Conservation (phyloP, 306 rosid genomes). For the Vachellia collinsii region DNA sequence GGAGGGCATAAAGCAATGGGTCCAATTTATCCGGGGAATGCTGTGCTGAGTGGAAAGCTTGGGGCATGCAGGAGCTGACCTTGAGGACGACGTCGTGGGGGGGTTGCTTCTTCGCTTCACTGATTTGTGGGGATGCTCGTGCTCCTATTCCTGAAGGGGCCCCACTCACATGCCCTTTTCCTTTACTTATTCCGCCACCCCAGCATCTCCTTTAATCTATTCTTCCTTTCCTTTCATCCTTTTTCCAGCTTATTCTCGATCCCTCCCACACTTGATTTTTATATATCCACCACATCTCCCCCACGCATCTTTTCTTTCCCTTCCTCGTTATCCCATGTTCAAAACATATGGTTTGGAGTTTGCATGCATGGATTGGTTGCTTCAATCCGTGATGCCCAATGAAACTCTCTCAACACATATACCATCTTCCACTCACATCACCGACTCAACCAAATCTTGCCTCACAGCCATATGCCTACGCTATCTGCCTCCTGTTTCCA, state of each 20-base stretch:
- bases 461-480: too few relatives aligned
- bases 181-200: conserved; percentile 38
- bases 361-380: too few relatives aligned
- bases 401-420: too few relatives aligned
- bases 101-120: too few relatives aligned
- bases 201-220: background rate
- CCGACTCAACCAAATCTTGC: too few relatives aligned
- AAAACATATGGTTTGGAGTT: too few relatives aligned
- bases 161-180: conserved; percentile 42
- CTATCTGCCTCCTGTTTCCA: too few relatives aligned
- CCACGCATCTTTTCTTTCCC: too few relatives aligned
- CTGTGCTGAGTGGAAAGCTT: too few relatives aligned
- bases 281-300: background rate
- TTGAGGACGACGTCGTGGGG: background rate
- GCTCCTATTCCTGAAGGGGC: conserved; percentile 33
- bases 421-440: too few relatives aligned
- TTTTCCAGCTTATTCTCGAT: background rate
- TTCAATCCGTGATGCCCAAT: too few relatives aligned
- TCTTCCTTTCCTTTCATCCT: background rate
- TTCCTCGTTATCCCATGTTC: too few relatives aligned
- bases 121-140: conserved; percentile 35
- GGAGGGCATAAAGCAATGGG: background rate
- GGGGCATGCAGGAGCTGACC: background rate
- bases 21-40: background rate
- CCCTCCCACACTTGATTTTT: background rate